Conservation (phyloP, 2,329 filamentous ascomycete species). For the Exophiala xenobiotica region DNA sequence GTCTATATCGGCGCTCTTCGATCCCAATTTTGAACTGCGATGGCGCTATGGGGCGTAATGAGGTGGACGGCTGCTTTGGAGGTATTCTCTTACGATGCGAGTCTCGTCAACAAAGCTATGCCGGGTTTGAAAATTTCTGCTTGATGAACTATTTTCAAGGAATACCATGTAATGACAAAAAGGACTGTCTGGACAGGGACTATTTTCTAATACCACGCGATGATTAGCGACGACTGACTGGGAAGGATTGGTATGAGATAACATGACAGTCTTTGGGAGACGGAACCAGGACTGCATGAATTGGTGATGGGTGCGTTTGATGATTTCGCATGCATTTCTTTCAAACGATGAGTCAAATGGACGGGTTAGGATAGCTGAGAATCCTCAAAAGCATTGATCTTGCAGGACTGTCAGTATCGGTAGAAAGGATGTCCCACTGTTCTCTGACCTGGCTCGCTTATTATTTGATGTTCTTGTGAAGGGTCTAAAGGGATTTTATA, state of each 20-base stretch:
- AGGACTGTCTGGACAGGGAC: conserved; percentile 28
- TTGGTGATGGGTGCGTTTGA: neutral
- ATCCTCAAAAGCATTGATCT: too few relatives aligned
- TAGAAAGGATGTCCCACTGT: too few relatives aligned
- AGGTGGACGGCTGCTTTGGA: conserved; percentile 3
- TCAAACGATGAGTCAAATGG: too few relatives aligned
- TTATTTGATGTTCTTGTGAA: too few relatives aligned
- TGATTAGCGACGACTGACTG: conserved; percentile 8
- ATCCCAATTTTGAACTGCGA: neutral
- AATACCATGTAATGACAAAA: conserved; percentile 19
- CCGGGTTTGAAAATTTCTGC: conserved; percentile 2
- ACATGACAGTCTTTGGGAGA: neutral
- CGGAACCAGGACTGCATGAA: conserved; percentile 2
- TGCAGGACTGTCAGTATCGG: too few relatives aligned
- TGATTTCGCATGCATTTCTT: neutral
- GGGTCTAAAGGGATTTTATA: too few relatives aligned
- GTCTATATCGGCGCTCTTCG: conserved; percentile 6
- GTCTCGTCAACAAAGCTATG: neutral
- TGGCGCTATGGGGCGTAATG: conserved; percentile 16
- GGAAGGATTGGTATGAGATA: conserved; percentile 1
- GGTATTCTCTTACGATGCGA: neutral
- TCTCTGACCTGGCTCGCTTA: too few relatives aligned
- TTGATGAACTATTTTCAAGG: conserved; percentile 14
- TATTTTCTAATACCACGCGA: conserved; percentile 18
- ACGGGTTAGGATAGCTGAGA: too few relatives aligned